Conservation (phyloP, 1,139 yeast genomes). For the Suhomyces ambrosiae region DNA sequence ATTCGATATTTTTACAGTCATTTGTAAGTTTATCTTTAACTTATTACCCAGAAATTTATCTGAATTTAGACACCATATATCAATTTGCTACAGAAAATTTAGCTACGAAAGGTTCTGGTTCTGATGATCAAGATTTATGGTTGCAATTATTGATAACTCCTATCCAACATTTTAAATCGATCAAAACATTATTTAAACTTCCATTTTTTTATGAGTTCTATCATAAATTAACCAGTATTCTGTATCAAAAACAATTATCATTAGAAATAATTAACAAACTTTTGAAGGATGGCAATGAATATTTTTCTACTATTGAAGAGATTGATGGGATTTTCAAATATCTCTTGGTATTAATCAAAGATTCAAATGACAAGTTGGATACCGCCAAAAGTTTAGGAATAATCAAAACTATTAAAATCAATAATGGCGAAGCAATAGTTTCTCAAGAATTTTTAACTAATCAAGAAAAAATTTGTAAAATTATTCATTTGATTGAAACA, state of each 20-base stretch:
- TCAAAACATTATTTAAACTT: conserved; percentile 32
- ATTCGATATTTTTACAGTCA: conserved; percentile 64
- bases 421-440: conserved; percentile 33
- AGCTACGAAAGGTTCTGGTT: conserved; percentile 13
- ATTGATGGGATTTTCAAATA: conserved; percentile 50
- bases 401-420: conserved; percentile 34
- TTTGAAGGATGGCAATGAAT: conserved; percentile 18
- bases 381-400: conserved; percentile 44
- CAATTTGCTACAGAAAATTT: conserved; percentile 52
- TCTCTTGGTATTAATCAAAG: conserved; percentile 40
- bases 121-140: conserved; percentile 46
- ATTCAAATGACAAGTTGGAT: conserved; percentile 27
- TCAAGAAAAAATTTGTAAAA: conserved; percentile 69
- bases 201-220: conserved; percentile 47
- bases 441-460: conserved; percentile 48
- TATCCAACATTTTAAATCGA: conserved; percentile 43
- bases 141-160: conserved; percentile 60
- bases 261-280: conserved; percentile 46
- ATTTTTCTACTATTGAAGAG: conserved; percentile 32
- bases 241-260: conserved; percentile 43
- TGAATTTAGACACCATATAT: conserved; percentile 63
- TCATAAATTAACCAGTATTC: conserved; percentile 33
- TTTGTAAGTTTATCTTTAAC: conserved; percentile 64
- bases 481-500: conserved; percentile 63
- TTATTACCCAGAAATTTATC: conserved; percentile 65